phyloP scores from a whole-genome alignment of 2,329 filamentous ascomycete species.

The Periconia macrospinosa region DNA sequence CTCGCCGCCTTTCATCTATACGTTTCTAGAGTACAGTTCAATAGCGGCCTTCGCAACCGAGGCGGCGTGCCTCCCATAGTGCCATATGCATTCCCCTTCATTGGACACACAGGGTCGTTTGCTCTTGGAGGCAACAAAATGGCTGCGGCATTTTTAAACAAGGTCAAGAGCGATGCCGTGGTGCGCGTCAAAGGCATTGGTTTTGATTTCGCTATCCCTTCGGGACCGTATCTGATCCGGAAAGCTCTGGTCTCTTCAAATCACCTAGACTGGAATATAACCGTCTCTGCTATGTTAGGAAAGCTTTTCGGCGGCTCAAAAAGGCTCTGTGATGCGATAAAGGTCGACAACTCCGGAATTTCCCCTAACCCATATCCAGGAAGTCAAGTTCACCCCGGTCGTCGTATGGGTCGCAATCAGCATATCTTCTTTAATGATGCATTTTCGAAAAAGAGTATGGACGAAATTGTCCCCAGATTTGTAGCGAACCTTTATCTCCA shows the following conservation, averaged over 20 bases:
- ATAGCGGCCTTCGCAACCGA: too few species aligned
- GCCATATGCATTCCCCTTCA: too few species aligned
- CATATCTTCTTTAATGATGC: conserved; percentile 12
- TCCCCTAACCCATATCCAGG: conserved; percentile 9
- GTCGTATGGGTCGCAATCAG: conserved; percentile 12
- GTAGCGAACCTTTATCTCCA: too few species aligned
- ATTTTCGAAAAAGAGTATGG: conserved; percentile 7
- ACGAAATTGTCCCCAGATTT: too few species aligned
- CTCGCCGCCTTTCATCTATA: too few species aligned
- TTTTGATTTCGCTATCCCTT: conserved; percentile 9
- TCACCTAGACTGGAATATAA: conserved; percentile 9
- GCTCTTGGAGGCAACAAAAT: too few species aligned
- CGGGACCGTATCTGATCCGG: conserved; percentile 4
- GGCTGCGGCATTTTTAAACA: too few species aligned
- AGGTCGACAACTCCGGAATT: conserved; percentile 14
- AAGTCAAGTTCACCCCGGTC: conserved; percentile 9
- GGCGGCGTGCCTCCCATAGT: too few species aligned
- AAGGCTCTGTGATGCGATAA: too few species aligned
- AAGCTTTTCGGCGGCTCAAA: conserved; percentile 2
- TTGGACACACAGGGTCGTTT: too few species aligned
- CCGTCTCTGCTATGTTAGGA: conserved; percentile 4
- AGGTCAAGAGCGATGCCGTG: not conserved
- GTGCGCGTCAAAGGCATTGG: conserved; percentile 10
- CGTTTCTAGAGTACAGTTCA: too few species aligned
- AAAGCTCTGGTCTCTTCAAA: conserved; percentile 3